Percentiles rank a stretch among this genome's conserved stretches.
Conservation (phyloP, 805 yeast species). For the Spathaspora gorwiae region DNA sequence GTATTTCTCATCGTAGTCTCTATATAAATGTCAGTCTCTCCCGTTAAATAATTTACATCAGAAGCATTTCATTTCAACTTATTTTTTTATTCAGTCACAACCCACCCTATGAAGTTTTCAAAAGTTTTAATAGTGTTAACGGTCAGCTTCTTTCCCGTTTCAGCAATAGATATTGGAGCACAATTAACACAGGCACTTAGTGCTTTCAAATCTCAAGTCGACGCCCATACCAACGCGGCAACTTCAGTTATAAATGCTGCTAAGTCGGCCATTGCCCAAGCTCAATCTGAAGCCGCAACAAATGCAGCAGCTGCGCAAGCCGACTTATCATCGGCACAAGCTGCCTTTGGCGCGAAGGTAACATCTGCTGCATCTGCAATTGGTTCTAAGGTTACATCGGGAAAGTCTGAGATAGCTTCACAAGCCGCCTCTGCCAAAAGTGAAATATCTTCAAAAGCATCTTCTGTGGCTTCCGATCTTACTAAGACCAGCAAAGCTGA, state of each 20-base stretch:
- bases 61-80: no score
- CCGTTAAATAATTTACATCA: no score
- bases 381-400: constrained; percentile 6
- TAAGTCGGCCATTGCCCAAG: neutral
- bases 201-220: neutral
- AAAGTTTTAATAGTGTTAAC: no score
- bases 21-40: no score
- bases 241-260: constrained; percentile 1
- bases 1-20: no score
- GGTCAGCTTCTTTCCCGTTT: neutral
- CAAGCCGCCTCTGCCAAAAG: constrained; percentile 2
- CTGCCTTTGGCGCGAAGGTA: constrained; percentile 4
- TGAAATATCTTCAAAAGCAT: neutral
- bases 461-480: constrained; percentile 2
- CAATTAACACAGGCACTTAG: neutral
- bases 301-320: neutral
- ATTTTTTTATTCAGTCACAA: no score
- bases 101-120: no score
- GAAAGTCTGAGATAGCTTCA: constrained; percentile 1
- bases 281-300: neutral
- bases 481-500: constrained; percentile 6
- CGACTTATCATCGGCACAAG: neutral
- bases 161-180: neutral
- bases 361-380: constrained; percentile 1
- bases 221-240: neutral